A percentile compares a stretch with the other conserved stretches of the same genome.
Conservation (phyloP, 83 land plant species). For the Picea abies region DNA sequence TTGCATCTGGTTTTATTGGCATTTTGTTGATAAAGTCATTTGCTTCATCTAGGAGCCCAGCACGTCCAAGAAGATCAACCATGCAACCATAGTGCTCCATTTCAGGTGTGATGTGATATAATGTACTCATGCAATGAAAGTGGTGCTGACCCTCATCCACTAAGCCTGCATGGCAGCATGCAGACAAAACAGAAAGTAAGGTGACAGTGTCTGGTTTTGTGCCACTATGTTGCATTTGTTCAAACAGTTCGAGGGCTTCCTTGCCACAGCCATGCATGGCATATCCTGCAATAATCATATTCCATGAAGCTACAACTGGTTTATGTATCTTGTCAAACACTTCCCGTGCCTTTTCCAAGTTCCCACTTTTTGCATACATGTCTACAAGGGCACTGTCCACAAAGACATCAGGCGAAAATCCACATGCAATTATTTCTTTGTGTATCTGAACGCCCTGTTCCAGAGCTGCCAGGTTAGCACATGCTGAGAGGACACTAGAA, state of each 20-base stretch:
- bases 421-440: slow-evolving; percentile 29
- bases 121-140: neutral
- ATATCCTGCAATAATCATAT: slow-evolving; percentile 1
- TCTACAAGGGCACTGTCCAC: slow-evolving; percentile 49
- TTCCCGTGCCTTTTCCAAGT: slow-evolving; percentile 28
- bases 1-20: neutral
- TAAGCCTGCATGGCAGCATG: slow-evolving; percentile 4
- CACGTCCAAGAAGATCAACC: slow-evolving; percentile 6
- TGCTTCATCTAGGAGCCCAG: neutral
- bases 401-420: slow-evolving; percentile 30
- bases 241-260: neutral
- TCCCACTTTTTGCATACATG: slow-evolving; percentile 71
- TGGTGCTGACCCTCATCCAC: neutral
- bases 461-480: slow-evolving; percentile 41
- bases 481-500: slow-evolving; percentile 44
- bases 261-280: neutral
- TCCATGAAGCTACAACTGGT: neutral
- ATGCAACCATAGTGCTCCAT: neutral
- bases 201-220: neutral
- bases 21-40: neutral
- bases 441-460: slow-evolving; percentile 38
- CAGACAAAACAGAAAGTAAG: neutral
- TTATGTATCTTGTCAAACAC: too few relatives aligned
- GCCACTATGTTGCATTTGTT: neutral
- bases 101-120: neutral